A percentile compares a stretch with the other conserved stretches of the same genome.
phyloP scores from a whole-genome alignment of 129 eudicot species.

The Pittosporum tobira region DNA sequence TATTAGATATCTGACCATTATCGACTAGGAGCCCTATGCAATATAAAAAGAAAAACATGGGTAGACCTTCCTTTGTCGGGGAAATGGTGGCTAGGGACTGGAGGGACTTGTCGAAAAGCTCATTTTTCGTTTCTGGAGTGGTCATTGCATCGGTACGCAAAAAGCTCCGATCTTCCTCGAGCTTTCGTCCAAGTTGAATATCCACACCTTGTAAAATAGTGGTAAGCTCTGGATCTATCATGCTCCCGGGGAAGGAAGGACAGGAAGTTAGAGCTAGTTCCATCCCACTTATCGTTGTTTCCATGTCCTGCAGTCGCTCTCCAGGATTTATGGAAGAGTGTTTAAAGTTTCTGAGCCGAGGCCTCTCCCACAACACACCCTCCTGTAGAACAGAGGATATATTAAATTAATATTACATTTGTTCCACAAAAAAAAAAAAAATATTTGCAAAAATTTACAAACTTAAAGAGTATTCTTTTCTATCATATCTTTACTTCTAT shows the following conservation, averaged over 20 bases:
- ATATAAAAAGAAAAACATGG: slow-evolving; percentile 44
- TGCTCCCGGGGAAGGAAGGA: slow-evolving; percentile 21
- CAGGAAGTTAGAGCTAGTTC: slow-evolving; percentile 39
- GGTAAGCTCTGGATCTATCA: slow-evolving; percentile 23
- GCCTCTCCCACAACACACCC: slow-evolving; percentile 57
- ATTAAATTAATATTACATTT: not conserved
- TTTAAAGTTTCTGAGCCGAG: slow-evolving; percentile 25
- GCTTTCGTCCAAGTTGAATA: slow-evolving; percentile 23
- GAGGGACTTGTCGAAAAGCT: slow-evolving; percentile 24
- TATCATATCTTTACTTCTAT: no score
- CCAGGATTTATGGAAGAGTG: slow-evolving; percentile 26
- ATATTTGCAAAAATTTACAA: no score
- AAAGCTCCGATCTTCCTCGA: slow-evolving; percentile 30
- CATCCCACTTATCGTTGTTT: slow-evolving; percentile 52
- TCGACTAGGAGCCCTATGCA: slow-evolving; percentile 37
- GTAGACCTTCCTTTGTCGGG: slow-evolving; percentile 21
- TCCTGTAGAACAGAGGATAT: slow-evolving; percentile 27
- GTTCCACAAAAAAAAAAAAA: no score
- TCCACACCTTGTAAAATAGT: slow-evolving; percentile 18
- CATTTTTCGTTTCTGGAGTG: slow-evolving; percentile 28
- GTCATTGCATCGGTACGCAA: slow-evolving; percentile 35
- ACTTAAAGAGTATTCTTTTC: no score
- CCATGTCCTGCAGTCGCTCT: slow-evolving; percentile 40
- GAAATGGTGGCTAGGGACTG: slow-evolving; percentile 11
- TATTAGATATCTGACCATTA: not conserved